Evolutionary conservation across 2,329 filamentous ascomycete genomes (phyloP).

Genomic region (Albophoma yamanashiensis): DNA sequence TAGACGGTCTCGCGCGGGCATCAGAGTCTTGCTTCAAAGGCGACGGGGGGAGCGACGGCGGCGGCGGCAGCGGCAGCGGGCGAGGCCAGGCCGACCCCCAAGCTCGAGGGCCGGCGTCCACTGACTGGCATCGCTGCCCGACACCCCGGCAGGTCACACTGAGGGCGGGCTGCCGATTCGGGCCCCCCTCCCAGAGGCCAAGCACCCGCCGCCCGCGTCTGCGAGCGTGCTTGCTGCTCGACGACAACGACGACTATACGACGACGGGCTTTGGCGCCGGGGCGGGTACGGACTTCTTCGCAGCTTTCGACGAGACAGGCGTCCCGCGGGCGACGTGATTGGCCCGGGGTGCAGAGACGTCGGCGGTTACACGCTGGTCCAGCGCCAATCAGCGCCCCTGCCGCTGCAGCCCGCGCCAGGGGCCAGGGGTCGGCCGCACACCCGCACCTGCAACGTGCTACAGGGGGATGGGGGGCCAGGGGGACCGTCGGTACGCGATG

Average conservation of each 20-base stretch:
- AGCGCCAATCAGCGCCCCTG: slow-evolving; percentile 21
- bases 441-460: neutral
- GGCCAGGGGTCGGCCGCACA: neutral
- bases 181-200: neutral
- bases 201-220: neutral
- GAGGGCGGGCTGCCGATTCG: neutral
- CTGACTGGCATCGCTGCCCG: neutral
- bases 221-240: neutral
- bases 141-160: neutral
- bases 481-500: neutral
- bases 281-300: neutral
- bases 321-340: slow-evolving; percentile 8
- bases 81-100: neutral
- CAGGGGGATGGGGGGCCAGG: neutral
- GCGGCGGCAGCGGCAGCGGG: neutral
- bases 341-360: slow-evolving; percentile 10
- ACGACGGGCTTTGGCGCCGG: neutral
- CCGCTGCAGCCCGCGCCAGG: slow-evolving; percentile 3
- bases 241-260: no score
- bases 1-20: neutral
- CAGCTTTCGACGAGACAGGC: neutral
- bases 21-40: neutral
- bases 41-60: slow-evolving; percentile 2
- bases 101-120: neutral
- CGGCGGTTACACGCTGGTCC: slow-evolving; percentile 26